Base-by-base conservation (phyloP, 2,329 filamentous ascomycete species). In the Nemania serpens region DNA sequence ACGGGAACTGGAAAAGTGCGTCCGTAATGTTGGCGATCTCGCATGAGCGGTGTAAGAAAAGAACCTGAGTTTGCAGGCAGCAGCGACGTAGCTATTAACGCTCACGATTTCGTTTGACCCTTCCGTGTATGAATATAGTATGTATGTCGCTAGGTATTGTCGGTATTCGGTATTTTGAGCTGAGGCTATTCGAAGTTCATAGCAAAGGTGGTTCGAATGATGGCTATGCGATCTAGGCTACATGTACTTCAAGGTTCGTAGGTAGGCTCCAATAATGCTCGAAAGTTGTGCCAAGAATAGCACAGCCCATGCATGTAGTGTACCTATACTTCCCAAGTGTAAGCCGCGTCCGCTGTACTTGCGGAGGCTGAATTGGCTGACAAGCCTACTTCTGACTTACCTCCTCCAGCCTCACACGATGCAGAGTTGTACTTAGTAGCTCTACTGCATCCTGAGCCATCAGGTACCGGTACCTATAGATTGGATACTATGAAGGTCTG, bases 361-460 rank as follows among this genome's bases (percentile, higher is more conserved):
- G 25, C 25, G 25, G 25, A 60, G 56, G 61, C 51, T 62, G 34
- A 59, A 33, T 43, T 48, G 55, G 49, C 53, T 57, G 52, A 57
- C 45, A 29, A 59, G 42, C 53, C 42, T 42, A 49, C 34, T 6
- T 52, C 12, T 36, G 34, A 36, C 12, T 7, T 36, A 12, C 12
- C 6, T 7, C 34, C 55, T 48, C 39, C 39, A 46, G 20, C 34
- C 48, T 54, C 55, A 45, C 17, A 33, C 10, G 12, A 61, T 11
- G 5, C 12, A 22, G n/a, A n/a, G n/a, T n/a, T n/a, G 9, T 36
- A 29, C 7, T 29, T 29, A 29, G 25, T 29, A 29, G 25, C 25
- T 29, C 25, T 29, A 29, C 25, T 7, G 25, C 25, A 29, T 29
- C 7, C 25, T 29, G 7, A 29, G 25, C n/a, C n/a, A n/a, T n/a